Conservation (phyloP, 192 early-diverging fungal genomes). For the Backusella morwellensis region DNA sequence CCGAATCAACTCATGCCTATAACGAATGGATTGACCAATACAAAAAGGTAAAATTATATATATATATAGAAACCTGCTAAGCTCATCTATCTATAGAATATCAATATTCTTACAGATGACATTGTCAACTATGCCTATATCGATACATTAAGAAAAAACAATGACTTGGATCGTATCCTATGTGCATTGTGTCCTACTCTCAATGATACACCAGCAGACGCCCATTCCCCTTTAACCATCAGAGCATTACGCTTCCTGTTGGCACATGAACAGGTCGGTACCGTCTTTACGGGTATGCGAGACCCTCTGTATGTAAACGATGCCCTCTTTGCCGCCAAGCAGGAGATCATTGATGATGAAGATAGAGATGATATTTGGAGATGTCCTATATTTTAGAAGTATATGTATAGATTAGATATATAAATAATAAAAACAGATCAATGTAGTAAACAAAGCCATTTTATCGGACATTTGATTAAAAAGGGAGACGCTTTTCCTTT, state of each 20-base stretch:
- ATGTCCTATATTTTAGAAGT: slow-evolving; percentile 24
- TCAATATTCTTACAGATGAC: slow-evolving; percentile 23
- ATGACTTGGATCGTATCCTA: slow-evolving; percentile 52
- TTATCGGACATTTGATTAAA: not conserved
- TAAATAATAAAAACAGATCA: not conserved
- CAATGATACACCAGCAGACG: slow-evolving; percentile 16
- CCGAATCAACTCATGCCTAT: not conserved
- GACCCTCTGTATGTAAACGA: slow-evolving; percentile 57
- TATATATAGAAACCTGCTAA: not conserved
- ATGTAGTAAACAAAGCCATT: not conserved
- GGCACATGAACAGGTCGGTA: slow-evolving; percentile 47
- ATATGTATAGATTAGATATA: not conserved
- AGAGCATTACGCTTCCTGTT: slow-evolving; percentile 48
- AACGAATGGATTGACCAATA: not conserved
- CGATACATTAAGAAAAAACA: slow-evolving; percentile 50
- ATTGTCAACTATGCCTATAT: slow-evolving; percentile 49
- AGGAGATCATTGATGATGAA: slow-evolving; percentile 23
- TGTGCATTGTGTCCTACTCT: slow-evolving; percentile 39
- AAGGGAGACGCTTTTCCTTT: not conserved
- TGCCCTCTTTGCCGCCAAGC: slow-evolving; percentile 41
- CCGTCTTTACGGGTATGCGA: slow-evolving; percentile 64
- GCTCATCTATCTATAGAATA: not conserved
- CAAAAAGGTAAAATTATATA: not conserved
- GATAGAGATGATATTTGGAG: slow-evolving; percentile 38
- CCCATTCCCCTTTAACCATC: slow-evolving; percentile 50